Evolutionary conservation across 805 yeast genomes (phyloP), one percentile per base, ranked within the genome.

Genomic region (Ogataea methanolica): DNA sequence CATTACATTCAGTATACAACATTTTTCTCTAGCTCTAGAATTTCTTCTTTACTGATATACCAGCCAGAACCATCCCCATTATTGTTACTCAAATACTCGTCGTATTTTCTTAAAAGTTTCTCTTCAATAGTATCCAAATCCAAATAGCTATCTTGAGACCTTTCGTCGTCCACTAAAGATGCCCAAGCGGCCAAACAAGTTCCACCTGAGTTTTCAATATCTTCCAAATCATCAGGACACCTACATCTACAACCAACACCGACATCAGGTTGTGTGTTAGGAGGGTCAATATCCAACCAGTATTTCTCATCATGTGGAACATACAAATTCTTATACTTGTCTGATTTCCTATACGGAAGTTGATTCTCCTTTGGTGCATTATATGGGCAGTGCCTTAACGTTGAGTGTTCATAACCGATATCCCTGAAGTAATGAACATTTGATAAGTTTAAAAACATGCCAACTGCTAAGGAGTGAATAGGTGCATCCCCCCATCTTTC

Each of bases 401-500:
- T 78, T 0, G 92, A 78, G 62, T 92, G 97, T 47, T 79, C 74
- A 66, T 91, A 92, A 0, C 98, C 98, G 54, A 92, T 83, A 60
- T 92, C 97, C 52, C 97, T 71, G 68, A 92, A 92, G 67, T 90
- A 92, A 67, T 92, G 97, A 9, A 92, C 70, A 48, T 91, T 88
- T 2, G 77, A 70, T 2, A 82, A 65, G 49, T 85, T 74, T 38
- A 91, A 69, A 57, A 86, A 72, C 76, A 94, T 73, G 0, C 89
- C 92, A 5, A 86, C 79, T 0, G 95, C 98, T 21, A 94, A 66
- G 0, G 97, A 84, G 63, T 90, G 97, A 5, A 92, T 82, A 0
- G 97, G 96, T 0, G 97, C 97, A 72, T 92, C 98, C 2, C 98
- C 98, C 98, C 98, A 92, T 59, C 99, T 71, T 64, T 94, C 97